Base-by-base conservation (phyloP, 2,329 filamentous ascomycete species). In the Trichocomaceae sp. region DNA sequence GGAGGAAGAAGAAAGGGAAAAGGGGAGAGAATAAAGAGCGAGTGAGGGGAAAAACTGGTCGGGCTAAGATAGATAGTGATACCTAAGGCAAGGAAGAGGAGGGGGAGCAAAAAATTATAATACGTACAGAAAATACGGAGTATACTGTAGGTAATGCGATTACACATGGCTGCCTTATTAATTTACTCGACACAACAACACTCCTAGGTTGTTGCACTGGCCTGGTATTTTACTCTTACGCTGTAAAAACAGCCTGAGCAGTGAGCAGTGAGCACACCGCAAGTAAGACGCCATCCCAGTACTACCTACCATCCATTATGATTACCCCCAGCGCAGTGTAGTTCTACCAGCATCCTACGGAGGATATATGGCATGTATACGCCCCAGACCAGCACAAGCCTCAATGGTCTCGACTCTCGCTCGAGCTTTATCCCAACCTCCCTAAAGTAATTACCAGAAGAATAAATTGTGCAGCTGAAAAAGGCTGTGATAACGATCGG, bases 1-100 rank as follows among this genome's bases (percentile, higher is more conserved):
- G 35, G 52, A 63, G 62, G 53, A 54, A 55, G 54, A 47, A 39
- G 52, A 57, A 51, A 49, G 54, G 48, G 23, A 54, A 62, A 47
- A 39, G 7, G 22, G 41, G 17, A 20, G 48, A 48, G 50, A 37
- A 33, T 31, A 20, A 31, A 8, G 35, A 44, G 23, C 13, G 12
- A 31, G 35, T 37, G 29, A n/a, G 39, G 31, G 26, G 23, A 49
- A 52, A 4, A 45, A 45, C 1, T 33, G 23, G 37, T 19, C 20
- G 20, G 22, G n/a, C 37, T 44, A 45, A 45, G 17, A 17, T 15
- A 33, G 39, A 22, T 23, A 15, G 29, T n/a, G 23, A 22, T 29
- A 35, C 31, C 31, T 35, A 4, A 35, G 45, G 19, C 19, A 29
- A 39, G 35, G 35, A 8, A 17, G 19, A 22, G 19, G 39, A 22